Evolutionary conservation across 176 grass and related monocot species (phyloP).

Genomic region (Calamus simplicifolius): DNA sequence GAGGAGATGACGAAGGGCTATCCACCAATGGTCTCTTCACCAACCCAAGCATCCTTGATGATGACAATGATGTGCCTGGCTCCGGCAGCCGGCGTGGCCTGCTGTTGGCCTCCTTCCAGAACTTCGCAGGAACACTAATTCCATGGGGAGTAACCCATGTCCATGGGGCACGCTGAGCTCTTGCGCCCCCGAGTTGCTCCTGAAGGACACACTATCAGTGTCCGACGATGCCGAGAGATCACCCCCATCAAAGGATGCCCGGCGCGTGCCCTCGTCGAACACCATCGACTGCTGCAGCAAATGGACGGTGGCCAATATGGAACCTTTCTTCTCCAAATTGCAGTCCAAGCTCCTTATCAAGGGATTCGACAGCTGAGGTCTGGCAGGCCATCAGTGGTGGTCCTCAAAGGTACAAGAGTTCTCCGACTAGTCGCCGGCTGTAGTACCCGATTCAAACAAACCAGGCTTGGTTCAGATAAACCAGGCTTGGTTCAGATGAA

Average conservation of each 20-base stretch:
- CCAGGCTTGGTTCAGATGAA: too few species aligned
- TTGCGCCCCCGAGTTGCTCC: conserved; percentile 70
- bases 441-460: too few species aligned
- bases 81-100: conserved; percentile 64
- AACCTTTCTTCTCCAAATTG: conserved; percentile 61
- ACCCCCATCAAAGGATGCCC: conserved; percentile 33
- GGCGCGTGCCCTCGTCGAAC: conserved; percentile 43
- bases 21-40: conserved; percentile 46
- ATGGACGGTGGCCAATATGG: conserved; percentile 73
- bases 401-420: conserved; percentile 37
- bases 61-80: conserved; percentile 25
- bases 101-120: conserved; percentile 93
- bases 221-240: conserved; percentile 81
- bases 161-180: conserved; percentile 35
- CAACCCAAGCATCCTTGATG: conserved; percentile 1
- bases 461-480: too few species aligned
- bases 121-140: conserved; percentile 80
- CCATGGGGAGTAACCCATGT: conserved; percentile 24
- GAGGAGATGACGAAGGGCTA: conserved; percentile 47
- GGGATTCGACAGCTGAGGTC: conserved; percentile 54
- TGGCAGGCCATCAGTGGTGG: conserved; percentile 53
- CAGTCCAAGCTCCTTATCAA: conserved; percentile 82
- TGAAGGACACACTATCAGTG: conserved; percentile 81
- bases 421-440: conserved; percentile 32
- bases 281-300: conserved; percentile 77